Evolutionary conservation across 2,329 filamentous ascomycete species (phyloP), one percentile per base, ranked within the genome.

Genomic region (Penicillium brasilianum): DNA sequence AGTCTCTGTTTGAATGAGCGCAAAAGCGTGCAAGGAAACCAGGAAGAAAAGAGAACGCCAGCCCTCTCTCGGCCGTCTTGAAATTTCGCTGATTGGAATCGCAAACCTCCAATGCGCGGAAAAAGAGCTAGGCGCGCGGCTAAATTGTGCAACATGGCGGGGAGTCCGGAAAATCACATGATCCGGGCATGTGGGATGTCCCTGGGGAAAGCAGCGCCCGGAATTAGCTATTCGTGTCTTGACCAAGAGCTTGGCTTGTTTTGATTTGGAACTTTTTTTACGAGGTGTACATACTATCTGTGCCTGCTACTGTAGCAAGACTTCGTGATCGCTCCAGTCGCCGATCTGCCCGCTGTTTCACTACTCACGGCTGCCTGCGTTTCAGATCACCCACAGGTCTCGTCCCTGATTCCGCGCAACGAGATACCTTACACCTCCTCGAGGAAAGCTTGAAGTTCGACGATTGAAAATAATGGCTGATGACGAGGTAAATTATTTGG

Each of bases 401-500:
- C 54, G 58, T 57, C 39, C 54, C 55, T 59, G 50, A 51, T 39
- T 28, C 57, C 39, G 55, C 55, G 60, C 55, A 54, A 50, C 55
- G 18, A 14, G 32, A 55, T 58, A 34, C 37, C 32, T 22, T 18
- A 50, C 18, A 13, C 10, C 34, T 28, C 16, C n/a, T 32, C 9
- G 7, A 41, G 13, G 25, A 30, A 28, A n/a, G 16, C 55, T 20
- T 41, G 32, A 20, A 49, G 20, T 39, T 7, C 16, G 5, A 18
- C 28, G 4, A 30, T 39, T 46, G 62, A 50, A 53, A 60, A 71
- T 52, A 34, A 81, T 81, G 79, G 74, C 77, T 51, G 78, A 80
- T 57, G 73, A 76, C 20, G 79, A 81, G 66, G 80, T 81, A 68
- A 66, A 72, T 64, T 30, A n/a, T 14, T 28, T 8, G 32, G n/a